Evolutionary conservation across 2,329 filamentous ascomycete genomes (phyloP).

Genomic region (Celoporthe dispersa): DNA sequence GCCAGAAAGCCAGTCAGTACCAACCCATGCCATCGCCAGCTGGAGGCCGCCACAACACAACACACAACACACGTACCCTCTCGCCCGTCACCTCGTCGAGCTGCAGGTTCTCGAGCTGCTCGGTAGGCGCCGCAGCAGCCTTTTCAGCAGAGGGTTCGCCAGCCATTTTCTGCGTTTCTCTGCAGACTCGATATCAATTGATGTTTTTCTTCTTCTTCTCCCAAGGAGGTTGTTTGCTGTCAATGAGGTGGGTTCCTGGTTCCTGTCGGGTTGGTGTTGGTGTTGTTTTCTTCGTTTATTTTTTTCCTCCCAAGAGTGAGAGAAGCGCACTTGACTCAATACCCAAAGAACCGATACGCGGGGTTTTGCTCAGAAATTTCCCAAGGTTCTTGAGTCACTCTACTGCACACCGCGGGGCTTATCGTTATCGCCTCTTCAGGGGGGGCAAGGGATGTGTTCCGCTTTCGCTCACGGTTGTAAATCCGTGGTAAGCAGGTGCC

Average conservation of each 20-base stretch:
- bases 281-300: background rate
- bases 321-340: background rate
- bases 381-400: conserved; percentile 4
- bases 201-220: background rate
- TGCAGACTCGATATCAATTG: conserved; percentile 20
- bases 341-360: background rate
- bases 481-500: background rate
- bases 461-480: background rate
- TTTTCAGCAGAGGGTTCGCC: conserved; percentile 28
- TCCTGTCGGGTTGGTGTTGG: background rate
- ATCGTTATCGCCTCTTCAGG: conserved; percentile 17
- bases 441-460: no score
- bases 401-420: conserved; percentile 13
- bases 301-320: background rate
- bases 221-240: background rate
- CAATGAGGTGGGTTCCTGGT: background rate
- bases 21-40: background rate
- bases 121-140: conserved; percentile 45
- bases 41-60: background rate
- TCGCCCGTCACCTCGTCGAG: conserved; percentile 95
- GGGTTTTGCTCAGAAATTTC: conserved; percentile 14
- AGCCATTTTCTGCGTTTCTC: conserved; percentile 29
- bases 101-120: conserved; percentile 72
- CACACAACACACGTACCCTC: conserved; percentile 40
- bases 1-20: conserved; percentile 15